phyloP scores from a whole-genome alignment of 2,329 filamentous ascomycete species.

The Fusarium sp. region DNA sequence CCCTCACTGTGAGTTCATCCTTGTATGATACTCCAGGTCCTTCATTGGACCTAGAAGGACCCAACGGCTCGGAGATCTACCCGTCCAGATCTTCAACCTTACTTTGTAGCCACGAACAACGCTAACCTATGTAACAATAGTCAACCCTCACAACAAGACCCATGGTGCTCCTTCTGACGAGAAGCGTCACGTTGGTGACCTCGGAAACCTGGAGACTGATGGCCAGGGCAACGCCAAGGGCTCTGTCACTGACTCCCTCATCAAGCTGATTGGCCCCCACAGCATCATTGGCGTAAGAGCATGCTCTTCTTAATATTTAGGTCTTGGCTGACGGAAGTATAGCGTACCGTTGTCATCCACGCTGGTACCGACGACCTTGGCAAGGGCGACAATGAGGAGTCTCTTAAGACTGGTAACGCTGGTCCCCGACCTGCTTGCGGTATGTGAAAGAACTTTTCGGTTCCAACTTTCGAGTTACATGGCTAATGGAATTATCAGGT shows the following conservation, averaged over 20 bases:
- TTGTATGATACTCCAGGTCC: background rate
- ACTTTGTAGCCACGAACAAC: background rate
- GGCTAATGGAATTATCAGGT: constrained; percentile 62
- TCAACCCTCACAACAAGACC: constrained; percentile 95
- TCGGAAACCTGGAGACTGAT: constrained; percentile 98
- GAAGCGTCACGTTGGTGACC: constrained; percentile 93
- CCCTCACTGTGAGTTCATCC: constrained; percentile 84
- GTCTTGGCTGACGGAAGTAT: constrained; percentile 23
- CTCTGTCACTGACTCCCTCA: constrained; percentile 81
- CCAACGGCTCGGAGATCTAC: background rate
- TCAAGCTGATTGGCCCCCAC: constrained; percentile 97
- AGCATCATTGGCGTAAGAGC: constrained; percentile 88
- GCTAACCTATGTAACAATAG: constrained; percentile 62
- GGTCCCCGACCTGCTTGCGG: constrained; percentile 94
- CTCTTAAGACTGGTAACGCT: constrained; percentile 98
- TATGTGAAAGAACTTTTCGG: constrained; percentile 60
- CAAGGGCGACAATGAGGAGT: constrained; percentile 92
- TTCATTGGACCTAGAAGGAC: background rate
- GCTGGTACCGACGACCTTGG: constrained; percentile 97
- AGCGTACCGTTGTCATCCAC: constrained; percentile 97
- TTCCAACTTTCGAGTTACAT: background rate
- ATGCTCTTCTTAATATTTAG: background rate
- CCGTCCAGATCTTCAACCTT: background rate
- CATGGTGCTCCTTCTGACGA: constrained; percentile 90
- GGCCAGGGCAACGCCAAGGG: constrained; percentile 91